phyloP scores from a whole-genome alignment of 352 stramenopile species.

The Phytophthora uliginosa region DNA sequence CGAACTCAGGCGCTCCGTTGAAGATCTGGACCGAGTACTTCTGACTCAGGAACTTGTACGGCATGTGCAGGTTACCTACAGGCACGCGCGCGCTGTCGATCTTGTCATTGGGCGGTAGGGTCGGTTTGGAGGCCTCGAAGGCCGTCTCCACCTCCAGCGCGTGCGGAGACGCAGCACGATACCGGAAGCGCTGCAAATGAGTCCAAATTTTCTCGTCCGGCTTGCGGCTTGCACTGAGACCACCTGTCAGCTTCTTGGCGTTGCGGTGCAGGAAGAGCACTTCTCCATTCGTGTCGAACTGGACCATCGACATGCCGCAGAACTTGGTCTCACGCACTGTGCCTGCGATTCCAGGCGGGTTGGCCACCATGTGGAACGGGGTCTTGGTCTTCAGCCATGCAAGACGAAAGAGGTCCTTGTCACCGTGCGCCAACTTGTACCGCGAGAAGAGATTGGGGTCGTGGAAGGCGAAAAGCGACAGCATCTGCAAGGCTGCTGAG shows the following conservation, averaged over 20 bases:
- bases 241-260: slow-evolving; percentile 48
- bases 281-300: slow-evolving; percentile 47
- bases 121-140: slow-evolving; percentile 18
- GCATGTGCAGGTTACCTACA: slow-evolving; percentile 27
- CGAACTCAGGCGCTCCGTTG: slow-evolving; percentile 47
- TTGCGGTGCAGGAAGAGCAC: slow-evolving; percentile 68
- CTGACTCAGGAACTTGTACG: slow-evolving; percentile 39
- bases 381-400: slow-evolving; percentile 62
- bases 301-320: slow-evolving; percentile 64
- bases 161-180: slow-evolving; percentile 30
- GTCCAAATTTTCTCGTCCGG: slow-evolving; percentile 42
- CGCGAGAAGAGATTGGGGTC: slow-evolving; percentile 44
- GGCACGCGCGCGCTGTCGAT: slow-evolving; percentile 17
- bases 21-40: slow-evolving; percentile 55
- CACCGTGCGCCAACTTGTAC: slow-evolving; percentile 53
- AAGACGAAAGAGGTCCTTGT: slow-evolving; percentile 72
- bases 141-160: slow-evolving; percentile 9
- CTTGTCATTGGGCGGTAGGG: slow-evolving; percentile 11
- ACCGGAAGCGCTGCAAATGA: slow-evolving; percentile 51
- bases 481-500: slow-evolving; percentile 1
- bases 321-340: slow-evolving; percentile 49
- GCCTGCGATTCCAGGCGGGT: slow-evolving; percentile 47
- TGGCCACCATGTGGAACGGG: slow-evolving; percentile 63
- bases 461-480: slow-evolving; percentile 50
- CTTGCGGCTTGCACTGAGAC: slow-evolving; percentile 10